These are phyloP conservation scores for Boletus huronensis DNA, from an alignment of 768 basidiomycete genomes.

Conservation along the genomic window DNA sequence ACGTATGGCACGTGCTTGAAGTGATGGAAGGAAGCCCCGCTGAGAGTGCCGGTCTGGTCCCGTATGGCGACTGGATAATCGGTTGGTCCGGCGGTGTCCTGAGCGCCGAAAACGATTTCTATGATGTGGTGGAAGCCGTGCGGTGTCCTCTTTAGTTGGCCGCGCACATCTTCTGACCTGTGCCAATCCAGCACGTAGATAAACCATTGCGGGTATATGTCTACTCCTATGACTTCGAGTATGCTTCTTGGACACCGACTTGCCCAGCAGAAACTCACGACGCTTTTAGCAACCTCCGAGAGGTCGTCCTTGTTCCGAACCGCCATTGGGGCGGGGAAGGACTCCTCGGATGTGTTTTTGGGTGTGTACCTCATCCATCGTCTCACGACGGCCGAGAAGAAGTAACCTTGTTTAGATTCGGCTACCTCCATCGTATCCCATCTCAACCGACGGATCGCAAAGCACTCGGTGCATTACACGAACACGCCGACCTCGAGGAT, in stretches of 20 bases:
- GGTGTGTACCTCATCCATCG: slow-evolving; percentile 48
- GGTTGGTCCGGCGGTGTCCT: slow-evolving; percentile 96
- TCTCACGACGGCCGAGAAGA: neutral
- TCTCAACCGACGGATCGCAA: slow-evolving; percentile 61
- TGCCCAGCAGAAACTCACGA: slow-evolving; percentile 7
- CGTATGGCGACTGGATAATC: slow-evolving; percentile 74
- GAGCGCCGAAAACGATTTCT: slow-evolving; percentile 91
- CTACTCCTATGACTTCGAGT: slow-evolving; percentile 97
- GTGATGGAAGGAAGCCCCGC: slow-evolving; percentile 95
- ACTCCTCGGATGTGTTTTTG: slow-evolving; percentile 91
- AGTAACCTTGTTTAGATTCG: slow-evolving; percentile 53
- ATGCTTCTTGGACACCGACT: slow-evolving; percentile 30
- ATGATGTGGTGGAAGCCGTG: slow-evolving; percentile 90
- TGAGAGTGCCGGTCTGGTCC: slow-evolving; percentile 93
- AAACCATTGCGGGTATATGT: slow-evolving; percentile 93
- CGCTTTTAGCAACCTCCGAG: slow-evolving; percentile 70
- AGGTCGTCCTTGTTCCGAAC: slow-evolving; percentile 93
- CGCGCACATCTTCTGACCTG: neutral
- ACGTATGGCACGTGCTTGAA: slow-evolving; percentile 98
- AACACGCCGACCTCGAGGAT: slow-evolving; percentile 53
- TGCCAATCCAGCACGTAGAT: slow-evolving; percentile 73
- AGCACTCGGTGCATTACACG: slow-evolving; percentile 53
- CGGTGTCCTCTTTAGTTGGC: slow-evolving; percentile 25
- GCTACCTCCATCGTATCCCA: slow-evolving; percentile 90
- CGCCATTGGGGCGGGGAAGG: slow-evolving; percentile 98